These are phyloP conservation scores for Podospora comata DNA, from an alignment of 495 filamentous ascomycete species.

Conservation along the genomic window DNA sequence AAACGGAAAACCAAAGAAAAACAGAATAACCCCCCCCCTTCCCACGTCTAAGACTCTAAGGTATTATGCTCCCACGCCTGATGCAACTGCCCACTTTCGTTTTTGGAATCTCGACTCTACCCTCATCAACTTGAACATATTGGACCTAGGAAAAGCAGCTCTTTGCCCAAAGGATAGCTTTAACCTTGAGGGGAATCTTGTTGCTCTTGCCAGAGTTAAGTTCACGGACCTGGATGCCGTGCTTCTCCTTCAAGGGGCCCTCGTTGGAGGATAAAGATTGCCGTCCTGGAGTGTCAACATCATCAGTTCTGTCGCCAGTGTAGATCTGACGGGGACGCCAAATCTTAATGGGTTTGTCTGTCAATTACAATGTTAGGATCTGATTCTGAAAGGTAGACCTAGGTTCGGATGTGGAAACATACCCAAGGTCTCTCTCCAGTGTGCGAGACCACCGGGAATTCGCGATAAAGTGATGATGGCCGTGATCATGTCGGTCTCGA, in stretches of 20 bases:
- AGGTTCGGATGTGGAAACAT: background rate
- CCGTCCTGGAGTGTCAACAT: background rate
- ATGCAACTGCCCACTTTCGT: background rate
- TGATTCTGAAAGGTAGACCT: no score
- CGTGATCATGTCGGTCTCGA: slow-evolving; percentile 9
- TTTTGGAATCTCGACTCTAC: background rate
- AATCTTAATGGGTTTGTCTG: slow-evolving; percentile 12
- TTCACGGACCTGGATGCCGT: background rate
- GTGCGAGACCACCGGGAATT: slow-evolving; percentile 4
- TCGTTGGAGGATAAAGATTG: background rate
- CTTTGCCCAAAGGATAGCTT: background rate
- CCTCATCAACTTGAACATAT: background rate
- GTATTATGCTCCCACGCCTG: background rate
- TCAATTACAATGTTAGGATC: background rate
- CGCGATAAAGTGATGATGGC: slow-evolving; percentile 6
- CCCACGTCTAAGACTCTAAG: background rate
- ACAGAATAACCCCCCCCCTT: background rate
- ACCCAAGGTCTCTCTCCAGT: slow-evolving; percentile 11
- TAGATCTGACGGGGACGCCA: slow-evolving; percentile 8
- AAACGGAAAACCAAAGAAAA: background rate
- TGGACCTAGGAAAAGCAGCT: background rate
- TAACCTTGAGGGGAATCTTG: slow-evolving; percentile 1
- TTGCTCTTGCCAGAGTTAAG: background rate
- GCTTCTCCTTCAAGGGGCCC: background rate
- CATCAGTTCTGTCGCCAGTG: background rate